Evolutionary conservation across 2,329 filamentous ascomycete genomes (phyloP), one percentile per base, ranked within the genome.

Genomic region (Trichoderma brevicompactum): DNA sequence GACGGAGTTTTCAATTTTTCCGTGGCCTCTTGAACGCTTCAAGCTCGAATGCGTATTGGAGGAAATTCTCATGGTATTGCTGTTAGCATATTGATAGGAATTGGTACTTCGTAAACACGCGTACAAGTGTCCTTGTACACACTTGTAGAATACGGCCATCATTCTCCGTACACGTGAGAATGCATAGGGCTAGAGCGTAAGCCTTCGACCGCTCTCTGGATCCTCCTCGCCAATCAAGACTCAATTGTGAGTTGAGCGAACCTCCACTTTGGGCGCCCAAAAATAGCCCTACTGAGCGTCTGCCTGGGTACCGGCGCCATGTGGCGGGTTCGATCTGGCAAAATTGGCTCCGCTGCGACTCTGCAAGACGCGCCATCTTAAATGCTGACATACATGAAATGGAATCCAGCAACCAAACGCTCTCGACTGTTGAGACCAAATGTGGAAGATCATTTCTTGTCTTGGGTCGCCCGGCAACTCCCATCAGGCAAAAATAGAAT

Each of bases 231-330:
- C 38, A 62, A 62, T 62, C 48, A 62, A 43, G 48, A 17, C 59
- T 44, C 59, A 53, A 41, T 13, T 28, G 32, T 44, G 48, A 56
- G 52, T 34, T 64, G 44, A 44, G 46, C n/a, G 40, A 7, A 41
- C 40, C 61, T 56, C 61, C 61, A 56, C 61, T n/a, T 23, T 50
- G 38, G 55, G 54, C 46, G 55, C 63, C 63, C 63, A 65, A 65
- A 61, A 59, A 59, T 65, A 65, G 63, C 55, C 19, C 46, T 49
- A 15, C 36, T 28, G 36, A 15, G 13, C 32, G 62, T 40, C 52
- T 49, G 52, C 62, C 41, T 54, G 55, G 36, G 19, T 43, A 28
- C 63, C 63, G 48, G 41, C 44, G 19, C 44, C 55, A 65, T 48
- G 54, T 53, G 55, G 53, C 36, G 55, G 55, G 54, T 52, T 46